A percentile compares a stretch with the other conserved stretches of the same genome.
Conservation (phyloP, 208 protist species). For the Perkinsela sp. region DNA sequence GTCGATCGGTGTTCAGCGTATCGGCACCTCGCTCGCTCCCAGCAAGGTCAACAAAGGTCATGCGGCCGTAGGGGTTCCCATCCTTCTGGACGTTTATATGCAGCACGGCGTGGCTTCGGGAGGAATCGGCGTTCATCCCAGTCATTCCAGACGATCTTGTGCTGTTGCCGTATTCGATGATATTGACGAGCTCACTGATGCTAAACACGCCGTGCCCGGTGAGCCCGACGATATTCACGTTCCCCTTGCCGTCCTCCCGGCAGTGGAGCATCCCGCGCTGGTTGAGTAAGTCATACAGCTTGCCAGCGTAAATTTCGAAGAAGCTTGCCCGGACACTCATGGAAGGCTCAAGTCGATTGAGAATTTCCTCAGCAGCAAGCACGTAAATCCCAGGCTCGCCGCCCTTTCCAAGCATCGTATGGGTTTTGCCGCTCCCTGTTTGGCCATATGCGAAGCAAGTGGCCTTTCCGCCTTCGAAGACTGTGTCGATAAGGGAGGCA, state of each 20-base stretch:
- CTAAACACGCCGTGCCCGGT: slow-evolving; percentile 43
- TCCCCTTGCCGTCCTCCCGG: slow-evolving; percentile 69
- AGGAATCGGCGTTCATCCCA: slow-evolving; percentile 64
- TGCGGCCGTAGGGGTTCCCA: slow-evolving; percentile 44
- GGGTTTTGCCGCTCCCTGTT: slow-evolving; percentile 77
- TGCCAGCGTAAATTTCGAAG: slow-evolving; percentile 87
- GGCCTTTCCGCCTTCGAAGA: slow-evolving; percentile 75
- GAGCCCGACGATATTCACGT: slow-evolving; percentile 77
- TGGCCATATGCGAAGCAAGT: slow-evolving; percentile 91
- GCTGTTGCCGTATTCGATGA: slow-evolving; percentile 58
- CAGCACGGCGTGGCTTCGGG: slow-evolving; percentile 65
- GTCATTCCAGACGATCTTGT: slow-evolving; percentile 59
- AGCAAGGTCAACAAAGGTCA: slow-evolving; percentile 95
- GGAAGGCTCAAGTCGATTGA: slow-evolving; percentile 21
- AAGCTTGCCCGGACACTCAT: slow-evolving; percentile 49
- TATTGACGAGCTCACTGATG: slow-evolving; percentile 51
- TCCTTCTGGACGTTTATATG: slow-evolving; percentile 36
- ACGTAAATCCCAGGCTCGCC: slow-evolving; percentile 68
- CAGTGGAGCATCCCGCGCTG: slow-evolving; percentile 61
- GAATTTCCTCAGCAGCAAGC: slow-evolving; percentile 74
- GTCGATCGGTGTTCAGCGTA: slow-evolving; percentile 68
- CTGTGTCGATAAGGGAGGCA: slow-evolving; percentile 70
- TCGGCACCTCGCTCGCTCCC: slow-evolving; percentile 87
- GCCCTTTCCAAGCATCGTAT: slow-evolving; percentile 64
- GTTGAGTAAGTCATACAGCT: slow-evolving; percentile 85